These are phyloP conservation scores for Xylariaceae sp. DNA, from an alignment of 2,329 filamentous ascomycete species.

Conservation along the genomic window DNA sequence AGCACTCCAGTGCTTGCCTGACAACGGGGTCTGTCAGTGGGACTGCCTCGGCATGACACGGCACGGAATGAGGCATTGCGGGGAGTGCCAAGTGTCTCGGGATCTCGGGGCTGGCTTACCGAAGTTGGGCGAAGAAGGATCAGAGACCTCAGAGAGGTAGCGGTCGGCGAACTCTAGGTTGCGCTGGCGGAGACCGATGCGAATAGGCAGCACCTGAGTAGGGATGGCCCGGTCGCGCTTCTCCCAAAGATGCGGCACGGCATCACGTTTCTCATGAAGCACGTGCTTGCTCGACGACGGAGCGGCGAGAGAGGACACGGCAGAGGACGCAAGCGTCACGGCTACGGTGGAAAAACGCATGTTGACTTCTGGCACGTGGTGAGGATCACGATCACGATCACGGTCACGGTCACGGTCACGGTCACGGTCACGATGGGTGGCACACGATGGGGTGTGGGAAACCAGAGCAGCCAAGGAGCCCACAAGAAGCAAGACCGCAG, in stretches of 20 bases:
- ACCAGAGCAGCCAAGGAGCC: constrained; percentile 9
- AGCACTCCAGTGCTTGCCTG: constrained; percentile 40
- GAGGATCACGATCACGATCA: neutral
- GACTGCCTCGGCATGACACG: neutral
- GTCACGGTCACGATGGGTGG: neutral
- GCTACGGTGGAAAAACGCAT: constrained; percentile 19
- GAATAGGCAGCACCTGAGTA: constrained; percentile 33
- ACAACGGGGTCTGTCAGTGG: neutral
- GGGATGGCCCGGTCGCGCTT: constrained; percentile 18
- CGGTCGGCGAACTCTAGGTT: constrained; percentile 45
- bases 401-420: neutral
- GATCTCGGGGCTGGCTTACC: constrained; percentile 30
- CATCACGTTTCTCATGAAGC: constrained; percentile 22
- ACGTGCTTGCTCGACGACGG: constrained; percentile 16
- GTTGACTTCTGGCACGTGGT: neutral
- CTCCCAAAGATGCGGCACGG: constrained; percentile 18
- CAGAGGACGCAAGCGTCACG: constrained; percentile 13
- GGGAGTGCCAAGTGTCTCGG: neutral
- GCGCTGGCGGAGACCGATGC: constrained; percentile 43
- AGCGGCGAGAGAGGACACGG: constrained; percentile 11
- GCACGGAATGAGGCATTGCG: neutral
- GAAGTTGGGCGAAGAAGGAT: constrained; percentile 43
- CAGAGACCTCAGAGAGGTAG: constrained; percentile 41
- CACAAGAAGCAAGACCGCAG: constrained; percentile 8
- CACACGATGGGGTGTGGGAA: neutral